Base-by-base conservation (phyloP, 148 eudicot species). In the Cornus kousa region DNA sequence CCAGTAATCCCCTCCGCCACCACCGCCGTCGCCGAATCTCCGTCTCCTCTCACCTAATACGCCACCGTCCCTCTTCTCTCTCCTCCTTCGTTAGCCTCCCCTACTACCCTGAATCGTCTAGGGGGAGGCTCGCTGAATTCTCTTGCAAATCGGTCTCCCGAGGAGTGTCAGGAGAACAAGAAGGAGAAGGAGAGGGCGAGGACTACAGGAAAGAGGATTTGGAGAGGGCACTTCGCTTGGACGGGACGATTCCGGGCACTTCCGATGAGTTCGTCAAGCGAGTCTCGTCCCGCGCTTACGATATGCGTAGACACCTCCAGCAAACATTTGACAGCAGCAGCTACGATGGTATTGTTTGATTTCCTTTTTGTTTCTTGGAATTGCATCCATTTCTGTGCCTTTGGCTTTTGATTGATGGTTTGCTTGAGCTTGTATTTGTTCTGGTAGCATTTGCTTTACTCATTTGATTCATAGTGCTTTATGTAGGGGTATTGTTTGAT, bases 251-350 rank as follows among this genome's bases (percentile, higher is more conserved):
- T 20, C 99, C 98, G 1, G 94, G 93, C 33, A 88, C 80, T 50
- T 92, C 98, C 0, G 87, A 93, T 55, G 98, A 83, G 89, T 93
- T 96, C 33, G 93, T 96, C 14, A 86, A 91, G 80, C 93, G 91
- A 81, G 99, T 96, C 14, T 93, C 98, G 46, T 96, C 99, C 0
- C 93, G 99, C 50, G 99, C 99, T 69, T 96, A 96, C 33, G 91
- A 86, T 68, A 96, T 96, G 83, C 93, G 99, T 10, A 87, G 99
- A 46, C 82, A 89, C 78, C 94, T 95, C 37, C 94, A 91, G 6
- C 92, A 95, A 75, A 83, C 91, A 10, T 80, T 93, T 43, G 97
- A 91, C 72, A 85, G 88, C 80, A 90, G 92, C 78, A 93, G 99
- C 88, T 95, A 95, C 70, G 99, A 95, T 79, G 97, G 99, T 95